These are phyloP conservation scores for Psidium guajava DNA, from an alignment of 345 rosid species.

Conservation along the genomic window DNA sequence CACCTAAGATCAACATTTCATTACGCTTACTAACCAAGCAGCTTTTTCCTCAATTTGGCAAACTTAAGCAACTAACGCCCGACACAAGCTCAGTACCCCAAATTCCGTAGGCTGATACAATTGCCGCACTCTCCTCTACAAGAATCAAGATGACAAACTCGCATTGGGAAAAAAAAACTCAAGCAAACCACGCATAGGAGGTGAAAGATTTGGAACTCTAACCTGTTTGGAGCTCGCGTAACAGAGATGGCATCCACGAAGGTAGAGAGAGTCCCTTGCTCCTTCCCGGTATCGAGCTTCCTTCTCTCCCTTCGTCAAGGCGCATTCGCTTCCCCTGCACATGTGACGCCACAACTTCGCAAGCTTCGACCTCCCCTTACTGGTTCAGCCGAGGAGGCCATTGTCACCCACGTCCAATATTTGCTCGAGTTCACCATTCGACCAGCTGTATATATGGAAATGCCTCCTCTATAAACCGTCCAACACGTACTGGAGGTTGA, in stretches of 20 bases:
- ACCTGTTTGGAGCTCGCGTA: background rate
- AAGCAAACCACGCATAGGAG: background rate
- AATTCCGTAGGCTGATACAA: background rate
- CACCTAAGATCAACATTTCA: background rate
- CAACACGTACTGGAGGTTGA: constrained; percentile 61
- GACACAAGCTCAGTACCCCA: background rate
- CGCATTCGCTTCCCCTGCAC: background rate
- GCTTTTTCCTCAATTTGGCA: background rate
- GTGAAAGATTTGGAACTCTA: background rate
- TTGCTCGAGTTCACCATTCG: too few species aligned
- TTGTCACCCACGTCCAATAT: too few species aligned
- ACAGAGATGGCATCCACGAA: background rate
- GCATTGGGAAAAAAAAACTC: background rate
- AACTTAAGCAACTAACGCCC: background rate
- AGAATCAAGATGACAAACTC: background rate
- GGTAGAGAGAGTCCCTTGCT: background rate
- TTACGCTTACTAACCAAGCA: background rate
- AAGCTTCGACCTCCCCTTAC: background rate
- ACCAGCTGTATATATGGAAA: too few species aligned
- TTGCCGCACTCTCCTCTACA: background rate
- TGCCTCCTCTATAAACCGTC: constrained; percentile 84
- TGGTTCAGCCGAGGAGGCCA: too few species aligned
- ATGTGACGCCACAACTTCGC: background rate
- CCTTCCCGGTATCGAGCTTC: background rate
- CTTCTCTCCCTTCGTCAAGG: background rate